Evolutionary conservation across 495 filamentous ascomycete genomes (phyloP), one percentile per base, ranked within the genome.

Genomic region (Cercophora newfieldiana): DNA sequence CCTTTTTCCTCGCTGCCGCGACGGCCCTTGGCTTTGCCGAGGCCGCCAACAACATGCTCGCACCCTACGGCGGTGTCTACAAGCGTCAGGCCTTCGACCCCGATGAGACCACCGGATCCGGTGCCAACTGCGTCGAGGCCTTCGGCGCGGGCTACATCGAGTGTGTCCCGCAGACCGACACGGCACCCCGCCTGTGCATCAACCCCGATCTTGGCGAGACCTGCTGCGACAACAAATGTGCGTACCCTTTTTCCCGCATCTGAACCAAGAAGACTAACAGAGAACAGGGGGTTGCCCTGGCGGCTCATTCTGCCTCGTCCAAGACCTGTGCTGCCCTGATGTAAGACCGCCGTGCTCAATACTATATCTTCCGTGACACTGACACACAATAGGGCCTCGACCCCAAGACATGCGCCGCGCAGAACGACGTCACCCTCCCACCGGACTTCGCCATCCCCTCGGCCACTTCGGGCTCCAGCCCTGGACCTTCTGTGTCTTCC

Each of bases 41-140:
- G 0, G 59, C 59, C 0, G 16, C 59, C 14, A 48, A 10, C 59
- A 57, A 57, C 54, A 29, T 57, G 24, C 54, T 57, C 25, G 30
- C 54, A 12, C 54, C 54, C 21, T 57, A 57, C 26, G 54, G 54
- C 25, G 54, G 24, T n/a, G 33, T 65, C 37, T 14, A 59, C 33
- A 31, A 33, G 33, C 54, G 63, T 37, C 63, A 65, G 44, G 63
- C 63, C 26, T 65, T 65, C 28, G 54, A 65, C 55, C 63, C 63
- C 37, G 63, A 59, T n/a, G 63, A 65, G 63, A 65, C 54, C n/a
- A 65, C 63, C 33, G 37, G 63, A 10, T 16, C 25, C 1, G 63
- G 63, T 19, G 44, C 44, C 53, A 59, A 58, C 53, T 65, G 63
- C 44, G 18, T 65, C 19, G 63, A 65, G n/a, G 63, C 63, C n/a